These are phyloP conservation scores for Fusarium abutilonis DNA, from an alignment of 2,329 filamentous ascomycete species.

Conservation along the genomic window DNA sequence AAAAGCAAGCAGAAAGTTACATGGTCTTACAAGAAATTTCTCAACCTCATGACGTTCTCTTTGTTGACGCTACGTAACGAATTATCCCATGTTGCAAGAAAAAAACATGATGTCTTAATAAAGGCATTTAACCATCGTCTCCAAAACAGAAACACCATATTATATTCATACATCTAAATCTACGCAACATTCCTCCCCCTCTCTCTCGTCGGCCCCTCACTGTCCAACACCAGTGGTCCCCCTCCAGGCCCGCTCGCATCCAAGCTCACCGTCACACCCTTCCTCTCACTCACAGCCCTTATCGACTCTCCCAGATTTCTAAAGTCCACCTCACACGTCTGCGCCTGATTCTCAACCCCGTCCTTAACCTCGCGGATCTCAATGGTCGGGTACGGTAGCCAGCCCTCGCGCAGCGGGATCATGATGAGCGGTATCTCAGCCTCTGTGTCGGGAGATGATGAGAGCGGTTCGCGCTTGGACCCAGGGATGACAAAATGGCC, in stretches of 20 bases:
- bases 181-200: conserved; percentile 53
- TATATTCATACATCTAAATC: conserved; percentile 7
- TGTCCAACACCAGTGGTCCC: conserved; percentile 73
- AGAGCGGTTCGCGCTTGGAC: conserved; percentile 53
- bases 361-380: conserved; percentile 74
- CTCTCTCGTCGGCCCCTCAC: conserved; percentile 54
- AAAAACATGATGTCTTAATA: not conserved
- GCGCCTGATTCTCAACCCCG: conserved; percentile 40
- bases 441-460: conserved; percentile 61
- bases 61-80: too few relatives aligned
- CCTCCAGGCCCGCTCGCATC: conserved; percentile 73
- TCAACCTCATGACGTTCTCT: too few relatives aligned
- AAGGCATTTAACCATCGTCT: not conserved
- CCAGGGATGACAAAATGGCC: conserved; percentile 75
- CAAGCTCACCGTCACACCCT: conserved; percentile 76
- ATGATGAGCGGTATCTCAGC: conserved; percentile 75
- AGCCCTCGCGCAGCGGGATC: conserved; percentile 81
- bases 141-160: not conserved
- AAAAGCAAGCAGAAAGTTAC: too few relatives aligned
- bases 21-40: too few relatives aligned
- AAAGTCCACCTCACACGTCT: conserved; percentile 80
- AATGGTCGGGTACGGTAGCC: conserved; percentile 78
- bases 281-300: conserved; percentile 75
- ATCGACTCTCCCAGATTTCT: conserved; percentile 81
- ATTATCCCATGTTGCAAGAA: too few relatives aligned